phyloP scores from a whole-genome alignment of 805 yeast species.

The Starmerella bombicola region DNA sequence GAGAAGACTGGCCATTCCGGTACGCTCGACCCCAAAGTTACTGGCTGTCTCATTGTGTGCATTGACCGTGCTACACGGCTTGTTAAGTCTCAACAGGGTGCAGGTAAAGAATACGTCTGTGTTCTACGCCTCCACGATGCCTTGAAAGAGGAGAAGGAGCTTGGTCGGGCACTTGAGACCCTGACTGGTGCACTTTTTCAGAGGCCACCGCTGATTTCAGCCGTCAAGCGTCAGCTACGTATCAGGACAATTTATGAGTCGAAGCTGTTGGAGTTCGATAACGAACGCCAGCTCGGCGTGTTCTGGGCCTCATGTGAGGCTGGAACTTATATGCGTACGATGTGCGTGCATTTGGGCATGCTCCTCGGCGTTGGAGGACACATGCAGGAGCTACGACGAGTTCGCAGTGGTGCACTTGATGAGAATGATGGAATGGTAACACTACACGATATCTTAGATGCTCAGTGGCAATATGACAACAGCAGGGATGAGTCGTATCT shows the following conservation, averaged over 20 bases:
- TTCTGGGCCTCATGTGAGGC: slow-evolving; percentile 99
- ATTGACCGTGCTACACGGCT: slow-evolving; percentile 95
- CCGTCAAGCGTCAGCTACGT: slow-evolving; percentile 97
- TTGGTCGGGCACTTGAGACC: slow-evolving; percentile 79
- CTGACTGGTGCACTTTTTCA: slow-evolving; percentile 98
- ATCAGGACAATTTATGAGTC: slow-evolving; percentile 96
- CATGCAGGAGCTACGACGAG: slow-evolving; percentile 99
- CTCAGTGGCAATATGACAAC: slow-evolving; percentile 95
- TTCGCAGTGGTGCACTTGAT: slow-evolving; percentile 88
- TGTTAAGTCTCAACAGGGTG: slow-evolving; percentile 98
- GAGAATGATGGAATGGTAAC: slow-evolving; percentile 90
- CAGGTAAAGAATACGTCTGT: slow-evolving; percentile 99
- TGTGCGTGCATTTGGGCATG: slow-evolving; percentile 98
- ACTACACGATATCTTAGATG: slow-evolving; percentile 93
- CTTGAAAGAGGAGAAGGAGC: slow-evolving; percentile 75
- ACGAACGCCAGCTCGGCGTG: slow-evolving; percentile 91
- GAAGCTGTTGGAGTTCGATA: slow-evolving; percentile 88
- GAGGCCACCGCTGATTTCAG: slow-evolving; percentile 97
- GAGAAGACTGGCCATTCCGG: slow-evolving; percentile 99
- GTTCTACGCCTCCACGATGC: slow-evolving; percentile 92
- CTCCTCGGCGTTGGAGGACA: slow-evolving; percentile 97
- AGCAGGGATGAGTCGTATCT: slow-evolving; percentile 92
- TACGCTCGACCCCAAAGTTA: slow-evolving; percentile 96
- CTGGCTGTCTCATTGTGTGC: slow-evolving; percentile 97
- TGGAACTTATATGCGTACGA: slow-evolving; percentile 98